These are phyloP conservation scores for Penicillium sp. DNA, from an alignment of 2,329 filamentous ascomycete species.

Conservation along the genomic window DNA sequence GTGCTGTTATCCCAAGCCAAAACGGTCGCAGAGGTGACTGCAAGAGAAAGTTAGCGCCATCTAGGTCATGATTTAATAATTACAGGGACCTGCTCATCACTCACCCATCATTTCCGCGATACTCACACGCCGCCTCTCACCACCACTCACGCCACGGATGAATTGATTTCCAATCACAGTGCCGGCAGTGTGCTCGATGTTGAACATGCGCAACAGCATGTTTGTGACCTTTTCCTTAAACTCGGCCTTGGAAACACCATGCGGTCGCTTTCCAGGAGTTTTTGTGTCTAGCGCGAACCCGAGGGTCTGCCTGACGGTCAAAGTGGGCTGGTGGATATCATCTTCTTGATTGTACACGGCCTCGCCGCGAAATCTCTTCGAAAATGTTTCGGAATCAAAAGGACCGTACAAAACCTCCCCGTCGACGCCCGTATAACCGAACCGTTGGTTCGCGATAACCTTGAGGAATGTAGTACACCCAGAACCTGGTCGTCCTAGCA, in stretches of 20 bases:
- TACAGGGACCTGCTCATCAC: no score
- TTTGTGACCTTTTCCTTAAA: constrained; percentile 77
- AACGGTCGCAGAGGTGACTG: constrained; percentile 66
- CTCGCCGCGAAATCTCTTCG: constrained; percentile 73
- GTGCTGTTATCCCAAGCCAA: constrained; percentile 77
- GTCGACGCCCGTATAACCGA: constrained; percentile 60
- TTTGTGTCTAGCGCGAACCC: constrained; percentile 84
- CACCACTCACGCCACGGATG: constrained; percentile 74
- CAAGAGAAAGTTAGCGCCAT: not conserved
- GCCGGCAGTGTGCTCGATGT: constrained; percentile 83
- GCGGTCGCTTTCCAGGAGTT: constrained; percentile 76
- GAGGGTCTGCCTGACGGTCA: constrained; percentile 86
- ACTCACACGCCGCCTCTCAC: constrained; percentile 74
- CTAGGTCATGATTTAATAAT: no score
- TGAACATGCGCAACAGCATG: constrained; percentile 85
- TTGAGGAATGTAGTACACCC: constrained; percentile 72
- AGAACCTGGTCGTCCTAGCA: constrained; percentile 74
- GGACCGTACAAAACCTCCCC: constrained; percentile 79
- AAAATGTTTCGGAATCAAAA: constrained; percentile 69
- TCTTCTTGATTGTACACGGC: constrained; percentile 86
- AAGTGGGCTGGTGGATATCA: constrained; percentile 79
- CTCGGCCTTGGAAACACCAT: constrained; percentile 68
- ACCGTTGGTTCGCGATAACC: constrained; percentile 66
- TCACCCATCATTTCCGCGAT: constrained; percentile 75
- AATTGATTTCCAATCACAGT: constrained; percentile 84